phyloP scores from a whole-genome alignment of 2,329 filamentous ascomycete species.

The Fusarium pininemorale region DNA sequence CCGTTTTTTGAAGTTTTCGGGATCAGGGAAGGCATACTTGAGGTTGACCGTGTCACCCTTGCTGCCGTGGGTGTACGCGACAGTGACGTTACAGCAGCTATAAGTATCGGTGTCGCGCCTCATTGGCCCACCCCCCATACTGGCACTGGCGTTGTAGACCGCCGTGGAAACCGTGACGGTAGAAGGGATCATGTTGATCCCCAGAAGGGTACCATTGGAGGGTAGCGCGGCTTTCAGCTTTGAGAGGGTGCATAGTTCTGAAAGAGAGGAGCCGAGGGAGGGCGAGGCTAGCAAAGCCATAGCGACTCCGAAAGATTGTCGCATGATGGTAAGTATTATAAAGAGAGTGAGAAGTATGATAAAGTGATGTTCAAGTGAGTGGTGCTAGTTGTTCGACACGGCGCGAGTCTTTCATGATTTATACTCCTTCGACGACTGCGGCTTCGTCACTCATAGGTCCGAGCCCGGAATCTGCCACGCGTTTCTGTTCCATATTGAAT shows the following conservation, averaged over 20 bases:
- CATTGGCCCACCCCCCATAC: background rate
- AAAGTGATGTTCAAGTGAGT: background rate
- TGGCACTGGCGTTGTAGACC: background rate
- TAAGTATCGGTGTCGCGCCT: background rate
- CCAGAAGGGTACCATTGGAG: background rate
- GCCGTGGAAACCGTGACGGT: background rate
- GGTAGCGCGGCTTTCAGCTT: background rate
- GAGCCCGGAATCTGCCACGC: background rate
- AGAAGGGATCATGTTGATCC: background rate
- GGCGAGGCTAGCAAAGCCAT: background rate
- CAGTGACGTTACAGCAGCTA: conserved; percentile 2
- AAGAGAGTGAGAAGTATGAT: background rate
- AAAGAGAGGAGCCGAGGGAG: background rate
- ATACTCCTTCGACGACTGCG: background rate
- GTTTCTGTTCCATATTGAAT: background rate
- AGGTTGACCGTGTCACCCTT: background rate
- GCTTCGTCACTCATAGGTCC: background rate
- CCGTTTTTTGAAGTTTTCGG: background rate
- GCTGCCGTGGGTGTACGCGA: background rate
- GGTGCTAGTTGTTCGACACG: background rate
- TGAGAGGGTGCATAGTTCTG: background rate
- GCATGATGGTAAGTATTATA: background rate
- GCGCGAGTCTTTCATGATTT: too few relatives aligned
- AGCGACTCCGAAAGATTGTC: background rate
- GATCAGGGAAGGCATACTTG: conserved; percentile 1